Base-by-base conservation (phyloP, 352 stramenopile species). In the Pythium aquatile region DNA sequence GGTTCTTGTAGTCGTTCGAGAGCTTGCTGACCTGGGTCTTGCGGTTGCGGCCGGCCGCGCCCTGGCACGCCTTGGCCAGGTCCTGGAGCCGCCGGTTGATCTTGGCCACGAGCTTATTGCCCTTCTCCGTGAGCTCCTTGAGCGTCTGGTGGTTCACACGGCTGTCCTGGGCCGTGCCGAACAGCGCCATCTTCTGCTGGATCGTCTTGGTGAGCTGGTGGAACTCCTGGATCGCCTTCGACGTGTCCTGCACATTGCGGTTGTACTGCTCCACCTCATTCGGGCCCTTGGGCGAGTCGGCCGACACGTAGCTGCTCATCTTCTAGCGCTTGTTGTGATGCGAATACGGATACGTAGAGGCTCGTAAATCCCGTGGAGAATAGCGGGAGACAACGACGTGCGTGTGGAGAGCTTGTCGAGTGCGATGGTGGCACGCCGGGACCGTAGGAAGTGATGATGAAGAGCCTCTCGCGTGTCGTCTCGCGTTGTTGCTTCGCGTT, bases 101-200 rank as follows among this genome's bases (percentile, higher is more conserved):
- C 51, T 64, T 72, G 3, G 70, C 54, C 17, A 78, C 70, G 13
- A 73, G 39, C 42, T 76, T 70, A 55, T 77, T 70, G 49, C 73
- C 73, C 46, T 78, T 71, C 47, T 80, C 73, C 5, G 67, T 69
- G 26, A 80, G 67, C 53, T 76, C 73, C 13, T 76, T 80, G 32
- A 80, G 55, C 53, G 75, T 61, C 55, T 80, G 68, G 62, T 80
- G 73, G 66, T 80, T 80, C 42, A 70, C 67, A 20, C 73, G 63
- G 28, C 65, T 75, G 48, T 80, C 73, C 30, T 74, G 63, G 9
- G 66, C 37, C 24, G 73, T 77, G 39, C 55, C 56, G 37, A 78
- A 80, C 26, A 78, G 62, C 58, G 70, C 52, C 66, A 76, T 73
- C 61, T 80, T 80, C 37, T 76, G 63, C 56, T 73, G 63, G 46